Conservation (phyloP, 2,329 filamentous ascomycete genomes). For the Curvularia sp. region DNA sequence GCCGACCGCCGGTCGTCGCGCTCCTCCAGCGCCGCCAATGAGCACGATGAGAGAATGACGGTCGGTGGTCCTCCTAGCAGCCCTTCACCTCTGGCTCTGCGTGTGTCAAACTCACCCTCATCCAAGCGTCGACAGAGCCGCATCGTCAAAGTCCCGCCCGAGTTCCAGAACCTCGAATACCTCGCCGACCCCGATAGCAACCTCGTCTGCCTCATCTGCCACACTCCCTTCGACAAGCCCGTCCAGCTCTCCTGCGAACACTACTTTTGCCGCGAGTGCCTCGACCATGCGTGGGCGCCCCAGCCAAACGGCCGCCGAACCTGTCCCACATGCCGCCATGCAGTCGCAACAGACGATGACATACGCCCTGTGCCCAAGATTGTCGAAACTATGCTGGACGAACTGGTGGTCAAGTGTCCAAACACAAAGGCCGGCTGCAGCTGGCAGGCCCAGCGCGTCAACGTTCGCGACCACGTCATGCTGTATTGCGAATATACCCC, state of each 20-base stretch:
- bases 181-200: slow-evolving; percentile 64
- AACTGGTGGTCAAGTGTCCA: slow-evolving; percentile 66
- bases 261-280: slow-evolving; percentile 67
- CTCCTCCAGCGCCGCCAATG: slow-evolving; percentile 41
- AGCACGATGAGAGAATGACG: slow-evolving; percentile 30
- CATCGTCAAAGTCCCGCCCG: slow-evolving; percentile 53
- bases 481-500: slow-evolving; percentile 65
- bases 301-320: slow-evolving; percentile 46
- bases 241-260: slow-evolving; percentile 67
- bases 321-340: slow-evolving; percentile 66
- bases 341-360: slow-evolving; percentile 45
- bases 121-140: slow-evolving; percentile 47
- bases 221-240: slow-evolving; percentile 67
- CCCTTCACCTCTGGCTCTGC: slow-evolving; percentile 50
- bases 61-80: slow-evolving; percentile 50
- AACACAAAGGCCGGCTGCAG: slow-evolving; percentile 62
- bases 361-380: slow-evolving; percentile 59
- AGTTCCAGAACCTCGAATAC: slow-evolving; percentile 66
- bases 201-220: slow-evolving; percentile 70
- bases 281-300: slow-evolving; percentile 53
- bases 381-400: slow-evolving; percentile 67
- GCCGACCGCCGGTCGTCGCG: slow-evolving; percentile 48
- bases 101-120: slow-evolving; percentile 50
- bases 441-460: slow-evolving; percentile 61
- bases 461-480: slow-evolving; percentile 66